These are phyloP conservation scores for Xerocomus potaroensis DNA, from an alignment of 768 basidiomycete genomes.

Conservation along the genomic window DNA sequence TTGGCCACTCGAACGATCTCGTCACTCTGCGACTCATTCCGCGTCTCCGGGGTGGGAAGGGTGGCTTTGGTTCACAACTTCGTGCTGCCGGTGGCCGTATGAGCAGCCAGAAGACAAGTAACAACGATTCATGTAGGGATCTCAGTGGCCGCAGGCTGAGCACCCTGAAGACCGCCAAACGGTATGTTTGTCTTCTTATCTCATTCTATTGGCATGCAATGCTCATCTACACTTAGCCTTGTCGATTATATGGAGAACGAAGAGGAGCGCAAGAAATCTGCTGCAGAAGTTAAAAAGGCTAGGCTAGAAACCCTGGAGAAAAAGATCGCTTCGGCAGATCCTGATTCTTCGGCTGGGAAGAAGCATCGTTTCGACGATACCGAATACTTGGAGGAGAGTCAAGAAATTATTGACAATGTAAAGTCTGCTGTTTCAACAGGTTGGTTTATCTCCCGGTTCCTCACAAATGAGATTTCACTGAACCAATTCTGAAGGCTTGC, in stretches of 20 bases:
- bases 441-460: constrained; percentile 34
- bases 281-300: constrained; percentile 69
- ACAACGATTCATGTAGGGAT: constrained; percentile 93
- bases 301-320: constrained; percentile 85
- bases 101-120: constrained; percentile 93
- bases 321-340: constrained; percentile 48
- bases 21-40: constrained; percentile 74
- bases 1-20: constrained; percentile 33
- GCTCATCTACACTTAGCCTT: constrained; percentile 44
- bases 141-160: constrained; percentile 85
- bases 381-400: constrained; percentile 87
- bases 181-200: constrained; percentile 51
- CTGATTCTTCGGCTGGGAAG: constrained; percentile 57
- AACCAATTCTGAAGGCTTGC: constrained; percentile 45
- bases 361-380: constrained; percentile 92
- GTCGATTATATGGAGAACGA: constrained; percentile 85
- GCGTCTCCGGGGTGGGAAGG: constrained; percentile 84
- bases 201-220: neutral
- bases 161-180: constrained; percentile 95
- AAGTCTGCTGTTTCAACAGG: constrained; percentile 87
- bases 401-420: constrained; percentile 87
- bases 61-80: constrained; percentile 95
- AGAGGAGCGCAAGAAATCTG: constrained; percentile 74
- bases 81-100: constrained; percentile 97
- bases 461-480: neutral